phyloP scores from a whole-genome alignment of 306 rosid species.

The Castanospermum australe region DNA sequence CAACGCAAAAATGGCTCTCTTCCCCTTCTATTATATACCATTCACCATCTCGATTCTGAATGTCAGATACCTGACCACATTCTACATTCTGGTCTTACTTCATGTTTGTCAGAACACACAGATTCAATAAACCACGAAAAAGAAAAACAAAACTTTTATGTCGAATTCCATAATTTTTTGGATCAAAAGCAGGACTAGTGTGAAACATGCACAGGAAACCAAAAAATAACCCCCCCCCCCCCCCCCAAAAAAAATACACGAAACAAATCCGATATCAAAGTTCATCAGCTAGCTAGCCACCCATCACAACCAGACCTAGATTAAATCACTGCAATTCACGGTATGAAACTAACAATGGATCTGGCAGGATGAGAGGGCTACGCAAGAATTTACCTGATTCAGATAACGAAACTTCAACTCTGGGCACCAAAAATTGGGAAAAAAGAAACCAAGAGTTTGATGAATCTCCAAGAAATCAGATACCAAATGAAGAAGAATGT shows the following conservation, averaged over 20 bases:
- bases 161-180: background rate
- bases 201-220: background rate
- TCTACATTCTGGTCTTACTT: background rate
- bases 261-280: background rate
- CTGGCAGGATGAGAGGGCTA: background rate
- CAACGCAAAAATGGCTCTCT: background rate
- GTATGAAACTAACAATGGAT: slow-evolving; percentile 24
- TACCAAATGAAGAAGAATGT: slow-evolving; percentile 21
- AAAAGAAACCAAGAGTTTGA: too few relatives aligned
- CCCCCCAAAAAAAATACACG: background rate
- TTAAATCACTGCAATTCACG: background rate
- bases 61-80: background rate
- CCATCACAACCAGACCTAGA: background rate
- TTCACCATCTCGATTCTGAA: slow-evolving; percentile 8
- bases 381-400: slow-evolving; percentile 35
- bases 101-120: background rate
- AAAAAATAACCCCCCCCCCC: background rate
- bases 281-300: slow-evolving; percentile 7
- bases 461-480: background rate
- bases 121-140: background rate
- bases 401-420: background rate
- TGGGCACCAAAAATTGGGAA: background rate
- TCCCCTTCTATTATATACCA: background rate
- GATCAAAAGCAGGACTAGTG: background rate
- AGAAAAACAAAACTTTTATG: background rate